phyloP scores from a whole-genome alignment of 805 yeast species.

The Clavispora carvajalis region DNA sequence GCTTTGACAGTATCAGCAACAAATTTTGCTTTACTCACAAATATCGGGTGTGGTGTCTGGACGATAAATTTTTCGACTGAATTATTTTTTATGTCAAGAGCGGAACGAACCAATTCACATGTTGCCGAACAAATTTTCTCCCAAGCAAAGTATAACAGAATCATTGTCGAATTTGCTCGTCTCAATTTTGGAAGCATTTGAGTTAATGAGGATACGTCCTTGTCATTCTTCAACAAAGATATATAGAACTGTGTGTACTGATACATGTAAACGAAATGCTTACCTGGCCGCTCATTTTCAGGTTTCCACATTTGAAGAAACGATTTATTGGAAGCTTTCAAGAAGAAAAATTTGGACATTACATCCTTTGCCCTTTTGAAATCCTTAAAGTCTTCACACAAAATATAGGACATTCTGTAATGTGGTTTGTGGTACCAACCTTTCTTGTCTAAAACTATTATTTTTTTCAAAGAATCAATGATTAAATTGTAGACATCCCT shows the following conservation, averaged over 20 bases:
- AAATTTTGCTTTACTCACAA: constrained; percentile 33
- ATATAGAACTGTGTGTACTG: constrained; percentile 65
- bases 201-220: constrained; percentile 56
- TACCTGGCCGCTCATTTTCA: constrained; percentile 86
- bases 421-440: constrained; percentile 91
- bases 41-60: constrained; percentile 39
- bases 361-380: constrained; percentile 53
- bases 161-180: constrained; percentile 71
- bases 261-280: constrained; percentile 74
- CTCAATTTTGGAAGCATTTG: constrained; percentile 69
- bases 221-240: constrained; percentile 45
- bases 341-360: constrained; percentile 56
- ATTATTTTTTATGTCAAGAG: constrained; percentile 34
- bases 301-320: constrained; percentile 91
- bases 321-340: constrained; percentile 64
- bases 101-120: constrained; percentile 46
- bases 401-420: constrained; percentile 62
- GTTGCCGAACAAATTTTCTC: constrained; percentile 50
- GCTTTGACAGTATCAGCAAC: constrained; percentile 20
- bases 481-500: constrained; percentile 34
- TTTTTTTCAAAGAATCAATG: constrained; percentile 41
- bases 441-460: constrained; percentile 62
- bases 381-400: constrained; percentile 50
- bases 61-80: constrained; percentile 51
- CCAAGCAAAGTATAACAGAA: constrained; percentile 60